Conservation (phyloP, 2,329 filamentous ascomycete species). For the Beauveria sp. region DNA sequence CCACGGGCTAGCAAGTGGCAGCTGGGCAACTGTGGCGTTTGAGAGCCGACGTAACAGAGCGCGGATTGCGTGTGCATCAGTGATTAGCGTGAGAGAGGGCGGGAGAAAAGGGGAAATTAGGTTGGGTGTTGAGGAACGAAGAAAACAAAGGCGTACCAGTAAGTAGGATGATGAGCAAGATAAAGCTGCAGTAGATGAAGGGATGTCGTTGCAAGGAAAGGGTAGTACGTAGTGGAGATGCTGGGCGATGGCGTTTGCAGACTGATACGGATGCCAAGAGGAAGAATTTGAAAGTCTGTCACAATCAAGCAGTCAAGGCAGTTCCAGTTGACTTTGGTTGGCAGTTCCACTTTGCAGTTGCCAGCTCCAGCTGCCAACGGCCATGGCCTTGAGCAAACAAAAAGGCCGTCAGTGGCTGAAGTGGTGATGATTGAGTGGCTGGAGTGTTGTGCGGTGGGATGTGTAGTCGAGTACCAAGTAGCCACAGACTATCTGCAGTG, state of each 20-base stretch:
- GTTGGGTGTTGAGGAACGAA: neutral
- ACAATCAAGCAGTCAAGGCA: too few relatives aligned
- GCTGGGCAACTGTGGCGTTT: conserved; percentile 1
- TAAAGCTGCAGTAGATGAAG: neutral
- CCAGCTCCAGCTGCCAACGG: too few relatives aligned
- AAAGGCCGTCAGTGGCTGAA: too few relatives aligned
- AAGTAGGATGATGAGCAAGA: neutral
- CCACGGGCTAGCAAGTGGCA: neutral
- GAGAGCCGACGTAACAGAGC: neutral
- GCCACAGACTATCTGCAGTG: too few relatives aligned
- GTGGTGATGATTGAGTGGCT: too few relatives aligned
- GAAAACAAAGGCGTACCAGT: neutral
- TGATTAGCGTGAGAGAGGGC: neutral
- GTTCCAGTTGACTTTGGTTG: too few relatives aligned
- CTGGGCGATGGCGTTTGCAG: neutral
- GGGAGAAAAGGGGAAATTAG: neutral
- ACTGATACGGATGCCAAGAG: neutral
- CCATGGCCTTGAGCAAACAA: too few relatives aligned
- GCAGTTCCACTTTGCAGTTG: too few relatives aligned
- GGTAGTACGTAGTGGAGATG: neutral
- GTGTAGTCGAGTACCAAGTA: too few relatives aligned
- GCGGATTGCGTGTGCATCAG: neutral
- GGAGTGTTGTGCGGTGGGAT: too few relatives aligned
- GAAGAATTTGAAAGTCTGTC: too few relatives aligned
- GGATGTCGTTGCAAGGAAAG: neutral